Percentiles rank a stretch among this genome's conserved stretches.
Evolutionary conservation across 2,329 filamentous ascomycete species (phyloP).

Genomic region (Podosphaera aphanis): DNA sequence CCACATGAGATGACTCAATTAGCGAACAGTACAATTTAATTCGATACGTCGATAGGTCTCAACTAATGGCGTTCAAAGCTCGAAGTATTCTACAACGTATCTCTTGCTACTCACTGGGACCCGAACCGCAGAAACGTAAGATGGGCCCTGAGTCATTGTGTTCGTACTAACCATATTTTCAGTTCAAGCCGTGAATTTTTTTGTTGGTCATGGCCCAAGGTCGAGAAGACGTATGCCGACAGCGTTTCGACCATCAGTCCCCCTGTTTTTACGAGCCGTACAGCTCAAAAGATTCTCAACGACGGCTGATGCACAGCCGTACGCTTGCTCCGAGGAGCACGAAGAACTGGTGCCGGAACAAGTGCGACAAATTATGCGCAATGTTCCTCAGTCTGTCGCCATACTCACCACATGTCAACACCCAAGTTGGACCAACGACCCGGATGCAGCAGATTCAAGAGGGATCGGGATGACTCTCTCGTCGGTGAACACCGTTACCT

Average conservation of each 20-base stretch:
- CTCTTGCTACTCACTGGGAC: not conserved
- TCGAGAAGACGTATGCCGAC: not conserved
- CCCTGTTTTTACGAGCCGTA: not conserved
- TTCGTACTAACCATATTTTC: not conserved
- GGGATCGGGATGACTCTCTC: conserved; percentile 14
- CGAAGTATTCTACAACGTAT: too few species aligned
- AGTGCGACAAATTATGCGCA: conserved; percentile 11
- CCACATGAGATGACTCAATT: too few species aligned
- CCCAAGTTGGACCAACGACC: not conserved
- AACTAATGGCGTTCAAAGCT: too few species aligned
- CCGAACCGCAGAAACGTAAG: not conserved
- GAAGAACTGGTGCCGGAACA: not conserved
- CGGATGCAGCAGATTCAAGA: not conserved
- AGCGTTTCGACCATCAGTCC: too few species aligned
- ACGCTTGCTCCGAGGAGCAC: not conserved
- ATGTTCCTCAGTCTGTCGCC: conserved; percentile 12
- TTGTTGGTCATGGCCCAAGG: not conserved
- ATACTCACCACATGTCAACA: conserved; percentile 9
- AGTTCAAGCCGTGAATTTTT: not conserved
- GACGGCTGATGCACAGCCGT: not conserved
- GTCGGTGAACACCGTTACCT: conserved; percentile 14
- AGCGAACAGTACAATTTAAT: too few species aligned
- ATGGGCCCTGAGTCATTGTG: not conserved
- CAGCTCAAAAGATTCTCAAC: not conserved
- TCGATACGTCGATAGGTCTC: too few species aligned